Conservation (phyloP, 805 yeast genomes). For the Pichia heedii region DNA sequence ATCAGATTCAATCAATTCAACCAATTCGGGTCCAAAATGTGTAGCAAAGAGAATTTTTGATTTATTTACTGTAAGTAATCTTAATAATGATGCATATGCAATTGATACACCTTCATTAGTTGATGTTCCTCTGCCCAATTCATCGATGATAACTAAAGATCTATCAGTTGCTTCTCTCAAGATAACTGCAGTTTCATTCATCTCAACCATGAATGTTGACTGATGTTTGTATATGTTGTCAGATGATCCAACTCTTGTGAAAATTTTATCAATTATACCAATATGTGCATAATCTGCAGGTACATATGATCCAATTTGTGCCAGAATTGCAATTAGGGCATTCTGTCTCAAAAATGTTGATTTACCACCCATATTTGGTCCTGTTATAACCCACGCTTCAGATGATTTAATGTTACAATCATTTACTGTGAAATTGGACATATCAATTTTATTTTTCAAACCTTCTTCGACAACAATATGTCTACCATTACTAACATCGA, state of each 20-base stretch:
- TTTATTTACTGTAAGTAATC: conserved; percentile 43
- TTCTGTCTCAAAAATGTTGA: conserved; percentile 68
- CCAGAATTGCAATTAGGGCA: conserved; percentile 58
- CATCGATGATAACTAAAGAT: conserved; percentile 77
- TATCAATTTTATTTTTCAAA: conserved; percentile 30
- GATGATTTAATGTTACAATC: conserved; percentile 28
- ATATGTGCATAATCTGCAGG: conserved; percentile 57
- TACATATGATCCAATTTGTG: conserved; percentile 67
- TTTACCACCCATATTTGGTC: conserved; percentile 88
- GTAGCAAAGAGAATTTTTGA: conserved; percentile 85
- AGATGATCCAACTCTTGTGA: conserved; percentile 75
- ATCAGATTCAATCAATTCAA: conserved; percentile 29
- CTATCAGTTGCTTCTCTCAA: conserved; percentile 52
- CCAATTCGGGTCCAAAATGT: conserved; percentile 58
- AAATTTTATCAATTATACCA: conserved; percentile 70
- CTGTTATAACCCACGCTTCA: conserved; percentile 59
- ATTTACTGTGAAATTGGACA: conserved; percentile 40
- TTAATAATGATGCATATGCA: conserved; percentile 65
- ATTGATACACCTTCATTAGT: conserved; percentile 77
- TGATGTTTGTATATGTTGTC: conserved; percentile 72
- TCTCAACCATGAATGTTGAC: conserved; percentile 91
- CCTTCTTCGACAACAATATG: conserved; percentile 85
- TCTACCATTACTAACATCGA: conserved; percentile 57
- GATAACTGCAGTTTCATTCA: conserved; percentile 74
- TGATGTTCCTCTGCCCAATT: conserved; percentile 86